Conservation (phyloP, 306 rosid genomes). For the barrel medic (Medicago truncatula) region MtrunA17r5.0-ANR NC_053043.1:48247501-48248000, state of each 20-base stretch:
- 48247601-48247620: conserved; percentile 67
- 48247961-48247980: no score
- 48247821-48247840: background rate
- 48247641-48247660: conserved; percentile 55
- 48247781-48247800: conserved; percentile 92
- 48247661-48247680: conserved; percentile 65
- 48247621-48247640: conserved; percentile 83
- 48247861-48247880: no score
- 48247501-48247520: background rate
- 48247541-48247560: conserved; percentile 61
- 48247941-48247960: no score
- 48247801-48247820: conserved; percentile 60
- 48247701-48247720: conserved; percentile 92
- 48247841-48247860: background rate
- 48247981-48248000: no score
- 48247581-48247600: conserved; percentile 72
- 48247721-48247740: conserved; percentile 65
- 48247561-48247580: conserved; percentile 95
- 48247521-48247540: background rate
- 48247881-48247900: no score
- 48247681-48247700: conserved; percentile 80
- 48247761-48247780: conserved; percentile 78
- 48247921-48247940: no score
- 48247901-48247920: no score
- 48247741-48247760: conserved; percentile 87